These are phyloP conservation scores for Botrytis sinoallii DNA, from an alignment of 2,329 filamentous ascomycete species.

Conservation along the genomic window DNA sequence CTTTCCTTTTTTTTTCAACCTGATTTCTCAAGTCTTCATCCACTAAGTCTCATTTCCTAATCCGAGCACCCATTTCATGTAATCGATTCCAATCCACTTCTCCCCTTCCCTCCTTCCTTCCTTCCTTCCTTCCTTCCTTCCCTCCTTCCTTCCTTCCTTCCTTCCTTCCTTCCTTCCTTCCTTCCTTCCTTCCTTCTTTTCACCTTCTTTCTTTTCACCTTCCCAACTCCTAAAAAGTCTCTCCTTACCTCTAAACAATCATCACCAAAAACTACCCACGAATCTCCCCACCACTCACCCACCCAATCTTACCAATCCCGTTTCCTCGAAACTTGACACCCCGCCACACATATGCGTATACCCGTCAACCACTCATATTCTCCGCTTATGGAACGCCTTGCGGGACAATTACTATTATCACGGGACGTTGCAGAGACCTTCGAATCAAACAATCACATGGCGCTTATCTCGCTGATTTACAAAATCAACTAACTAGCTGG, in stretches of 20 bases:
- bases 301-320: background rate
- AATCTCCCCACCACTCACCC: background rate
- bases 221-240: background rate
- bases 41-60: background rate
- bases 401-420: background rate
- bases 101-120: background rate
- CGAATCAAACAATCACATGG: no score
- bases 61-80: background rate
- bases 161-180: no score
- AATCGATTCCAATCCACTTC: background rate
- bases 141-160: background rate
- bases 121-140: background rate
- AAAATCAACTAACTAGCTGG: background rate
- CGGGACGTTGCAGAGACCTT: background rate
- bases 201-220: background rate
- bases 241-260: background rate
- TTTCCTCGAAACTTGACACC: background rate
- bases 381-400: background rate
- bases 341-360: background rate
- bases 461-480: background rate
- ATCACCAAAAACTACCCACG: background rate
- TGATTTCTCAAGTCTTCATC: background rate
- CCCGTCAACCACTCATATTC: background rate
- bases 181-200: background rate
- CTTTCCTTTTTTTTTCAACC: background rate